These are phyloP conservation scores for Cladophialophora exuberans DNA, from an alignment of 2,329 filamentous ascomycete genomes.

Conservation along the genomic window DNA sequence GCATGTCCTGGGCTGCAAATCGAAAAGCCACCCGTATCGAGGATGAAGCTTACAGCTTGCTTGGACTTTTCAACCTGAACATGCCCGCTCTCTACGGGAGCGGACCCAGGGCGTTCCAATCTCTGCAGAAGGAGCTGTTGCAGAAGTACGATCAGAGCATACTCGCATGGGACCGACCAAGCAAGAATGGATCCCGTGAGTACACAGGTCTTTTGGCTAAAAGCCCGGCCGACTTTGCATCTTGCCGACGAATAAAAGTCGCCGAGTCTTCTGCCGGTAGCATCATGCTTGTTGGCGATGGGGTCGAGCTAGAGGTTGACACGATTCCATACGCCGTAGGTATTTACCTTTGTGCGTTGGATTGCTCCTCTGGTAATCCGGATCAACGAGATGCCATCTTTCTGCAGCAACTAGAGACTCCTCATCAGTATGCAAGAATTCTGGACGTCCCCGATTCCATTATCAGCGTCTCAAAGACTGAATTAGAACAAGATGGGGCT, in stretches of 20 bases:
- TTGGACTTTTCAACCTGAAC: background rate
- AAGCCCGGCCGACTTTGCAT: background rate
- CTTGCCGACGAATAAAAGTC: background rate
- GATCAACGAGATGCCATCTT: background rate
- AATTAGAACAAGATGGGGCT: background rate
- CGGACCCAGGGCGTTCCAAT: background rate
- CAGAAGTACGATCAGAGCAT: background rate
- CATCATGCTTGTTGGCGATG: background rate
- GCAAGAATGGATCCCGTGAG: background rate
- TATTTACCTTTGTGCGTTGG: background rate
- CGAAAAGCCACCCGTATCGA: background rate
- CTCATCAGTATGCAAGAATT: background rate
- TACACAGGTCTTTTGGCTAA: background rate
- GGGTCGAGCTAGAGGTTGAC: background rate
- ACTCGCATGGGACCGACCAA: background rate
- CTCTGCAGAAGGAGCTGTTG: background rate
- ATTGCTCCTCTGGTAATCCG: background rate
- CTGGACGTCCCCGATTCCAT: background rate
- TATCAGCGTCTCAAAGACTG: background rate
- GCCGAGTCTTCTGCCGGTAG: background rate
- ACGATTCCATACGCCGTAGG: background rate
- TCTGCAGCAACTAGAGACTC: background rate
- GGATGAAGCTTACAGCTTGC: background rate
- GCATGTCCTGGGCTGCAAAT: background rate
- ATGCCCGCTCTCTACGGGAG: background rate